These are phyloP conservation scores for Claviceps pazoutovae DNA, from an alignment of 2,329 filamentous ascomycete species.

Conservation along the genomic window DNA sequence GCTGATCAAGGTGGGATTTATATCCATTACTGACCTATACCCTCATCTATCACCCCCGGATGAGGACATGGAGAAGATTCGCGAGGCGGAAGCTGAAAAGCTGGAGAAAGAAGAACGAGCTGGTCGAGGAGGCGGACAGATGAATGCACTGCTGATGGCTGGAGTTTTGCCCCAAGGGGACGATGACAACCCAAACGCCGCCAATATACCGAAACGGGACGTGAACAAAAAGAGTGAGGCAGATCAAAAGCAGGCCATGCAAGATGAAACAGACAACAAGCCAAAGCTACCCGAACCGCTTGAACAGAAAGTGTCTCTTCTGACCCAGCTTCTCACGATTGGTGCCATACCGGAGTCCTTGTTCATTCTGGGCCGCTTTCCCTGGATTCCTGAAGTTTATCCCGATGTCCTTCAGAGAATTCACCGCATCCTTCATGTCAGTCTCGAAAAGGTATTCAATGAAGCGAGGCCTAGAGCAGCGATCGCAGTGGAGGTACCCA, in stretches of 20 bases:
- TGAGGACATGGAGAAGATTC: conserved; percentile 64
- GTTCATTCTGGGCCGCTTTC: conserved; percentile 82
- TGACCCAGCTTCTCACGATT: conserved; percentile 77
- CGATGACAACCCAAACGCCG: conserved; percentile 53
- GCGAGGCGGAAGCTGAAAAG: conserved; percentile 56
- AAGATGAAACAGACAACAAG: conserved; percentile 32
- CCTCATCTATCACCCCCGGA: conserved; percentile 82
- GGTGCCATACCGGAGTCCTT: conserved; percentile 86
- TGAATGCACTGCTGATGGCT: conserved; percentile 78
- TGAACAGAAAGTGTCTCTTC: conserved; percentile 76
- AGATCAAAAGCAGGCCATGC: conserved; percentile 32
- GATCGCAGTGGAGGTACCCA: conserved; percentile 21
- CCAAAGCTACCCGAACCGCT: conserved; percentile 52
- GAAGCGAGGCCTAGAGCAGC: conserved; percentile 27
- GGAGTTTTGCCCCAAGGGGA: conserved; percentile 54
- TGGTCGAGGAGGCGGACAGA: conserved; percentile 53
- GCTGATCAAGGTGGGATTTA: conserved; percentile 93
- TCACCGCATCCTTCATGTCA: conserved; percentile 74
- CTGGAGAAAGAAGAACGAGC: conserved; percentile 64
- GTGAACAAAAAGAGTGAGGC: conserved; percentile 35
- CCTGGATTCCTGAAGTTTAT: conserved; percentile 79
- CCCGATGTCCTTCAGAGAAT: conserved; percentile 68
- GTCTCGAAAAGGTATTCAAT: conserved; percentile 57
- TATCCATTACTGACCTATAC: conserved; percentile 82
- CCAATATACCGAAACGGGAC: conserved; percentile 35